Evolutionary conservation across 495 filamentous ascomycete genomes (phyloP), one percentile per base, ranked within the genome.

Genomic region (Neurospora sp.): DNA sequence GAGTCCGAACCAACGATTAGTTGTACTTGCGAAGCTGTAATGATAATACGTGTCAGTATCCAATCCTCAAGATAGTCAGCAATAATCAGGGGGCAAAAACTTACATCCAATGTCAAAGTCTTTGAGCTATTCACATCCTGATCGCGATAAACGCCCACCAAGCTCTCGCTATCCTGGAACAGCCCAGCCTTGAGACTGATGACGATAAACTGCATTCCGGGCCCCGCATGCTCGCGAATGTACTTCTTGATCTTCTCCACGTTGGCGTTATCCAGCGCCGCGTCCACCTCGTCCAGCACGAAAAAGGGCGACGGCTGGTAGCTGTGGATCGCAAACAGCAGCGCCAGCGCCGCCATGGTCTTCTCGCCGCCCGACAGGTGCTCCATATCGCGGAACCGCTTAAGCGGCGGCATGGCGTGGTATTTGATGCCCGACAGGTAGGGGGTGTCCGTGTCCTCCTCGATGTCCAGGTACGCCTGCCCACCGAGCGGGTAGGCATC

Each of bases 371-470:
- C 96, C 12, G 93, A 97, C 31, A 99, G 88, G 79, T 97, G 95
- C 81, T 98, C 96, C 96, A 99, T 98, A 82, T 98, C 96, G 44
- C 96, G 89, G 89, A 98, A 99, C 70, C 96, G 94, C 84, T 99
- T 99, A 72, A 97, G 89, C 9, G 96, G 96, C 35, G 96, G 96
- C 94, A 97, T 98, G 76, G 96, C 96, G 81, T 98, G 93, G 82
- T 98, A 99, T 76, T 96, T 97, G 83, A 99, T 93, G 27, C 96
- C 96, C 69, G 91, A 92, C 1, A 97, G 88, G 82, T 97, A 98
- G 0, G 96, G 96, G 39, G 82, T 86, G 76, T 95, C 93, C 39
- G 89, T 91, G 81, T 97, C 94, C 77, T 91, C 90, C 78, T 94
- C 93, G 78, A 94, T 93, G 77, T 98, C 96, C 48, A 99, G 90